phyloP scores from a whole-genome alignment of 768 basidiomycete genomes.

The Mycena pura region DNA sequence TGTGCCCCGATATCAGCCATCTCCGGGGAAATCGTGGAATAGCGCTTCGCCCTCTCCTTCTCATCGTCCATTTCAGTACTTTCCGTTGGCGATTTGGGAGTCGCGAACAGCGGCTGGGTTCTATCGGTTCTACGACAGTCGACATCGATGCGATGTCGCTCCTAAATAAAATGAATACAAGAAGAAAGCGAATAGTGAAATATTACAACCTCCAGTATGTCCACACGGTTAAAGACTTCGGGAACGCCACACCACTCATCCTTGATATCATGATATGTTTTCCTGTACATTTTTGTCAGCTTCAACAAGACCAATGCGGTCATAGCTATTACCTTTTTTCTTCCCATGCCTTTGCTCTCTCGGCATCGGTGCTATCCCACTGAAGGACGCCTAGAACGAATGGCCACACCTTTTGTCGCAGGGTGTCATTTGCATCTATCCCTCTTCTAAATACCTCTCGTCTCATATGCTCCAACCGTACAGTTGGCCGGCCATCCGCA shows the following conservation, averaged over 20 bases:
- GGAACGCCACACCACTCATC: conserved; percentile 83
- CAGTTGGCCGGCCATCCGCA: conserved; percentile 68
- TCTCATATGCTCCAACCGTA: conserved; percentile 73
- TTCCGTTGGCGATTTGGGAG: conserved; percentile 38
- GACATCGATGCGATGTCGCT: conserved; percentile 94
- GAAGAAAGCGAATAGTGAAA: conserved; percentile 25
- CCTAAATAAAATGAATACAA: conserved; percentile 46
- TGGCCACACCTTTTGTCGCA: conserved; percentile 87
- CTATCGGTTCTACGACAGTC: conserved; percentile 97
- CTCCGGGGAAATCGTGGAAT: conserved; percentile 79
- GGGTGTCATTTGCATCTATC: conserved; percentile 54
- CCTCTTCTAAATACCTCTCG: conserved; percentile 83
- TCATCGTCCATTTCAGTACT: conserved; percentile 51
- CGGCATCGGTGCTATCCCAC: conserved; percentile 74
- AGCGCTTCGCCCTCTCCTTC: conserved; percentile 59
- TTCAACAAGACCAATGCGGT: not conserved
- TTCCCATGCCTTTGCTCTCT: conserved; percentile 68
- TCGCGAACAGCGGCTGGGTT: conserved; percentile 87
- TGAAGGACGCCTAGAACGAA: conserved; percentile 84
- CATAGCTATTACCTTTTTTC: conserved; percentile 60
- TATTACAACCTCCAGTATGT: conserved; percentile 73
- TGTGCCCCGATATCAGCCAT: conserved; percentile 82
- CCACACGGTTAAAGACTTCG: conserved; percentile 80
- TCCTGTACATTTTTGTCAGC: conserved; percentile 44
- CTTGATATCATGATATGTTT: conserved; percentile 74